Percentiles rank a stretch among this genome's conserved stretches.
Evolutionary conservation across 2,329 filamentous ascomycete genomes (phyloP).

Genomic region (Fusarium bulbicola): DNA sequence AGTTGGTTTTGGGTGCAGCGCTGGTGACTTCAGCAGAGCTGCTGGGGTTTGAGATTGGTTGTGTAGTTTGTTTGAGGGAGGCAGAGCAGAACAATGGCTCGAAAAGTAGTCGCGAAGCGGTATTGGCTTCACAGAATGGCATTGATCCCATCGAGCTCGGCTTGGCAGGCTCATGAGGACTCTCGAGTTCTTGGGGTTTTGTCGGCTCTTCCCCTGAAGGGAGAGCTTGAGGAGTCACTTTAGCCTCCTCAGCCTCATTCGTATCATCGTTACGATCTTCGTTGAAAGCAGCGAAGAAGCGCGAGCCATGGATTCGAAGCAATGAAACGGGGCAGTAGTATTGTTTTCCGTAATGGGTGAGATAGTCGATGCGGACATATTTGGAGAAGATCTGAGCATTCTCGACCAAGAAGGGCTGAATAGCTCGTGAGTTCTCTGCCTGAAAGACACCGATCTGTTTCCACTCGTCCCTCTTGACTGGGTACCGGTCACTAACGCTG

Average conservation of each 20-base stretch:
- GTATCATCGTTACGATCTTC: slow-evolving; percentile 75
- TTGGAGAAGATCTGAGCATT: slow-evolving; percentile 96
- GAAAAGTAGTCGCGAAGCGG: slow-evolving; percentile 7
- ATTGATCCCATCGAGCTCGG: not conserved
- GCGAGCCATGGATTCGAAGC: slow-evolving; percentile 91
- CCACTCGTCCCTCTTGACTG: slow-evolving; percentile 92
- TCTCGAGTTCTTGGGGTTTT: not conserved
- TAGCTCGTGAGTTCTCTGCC: slow-evolving; percentile 89
- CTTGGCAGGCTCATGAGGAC: not conserved
- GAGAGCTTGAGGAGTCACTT: slow-evolving; percentile 12
- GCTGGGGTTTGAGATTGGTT: not conserved
- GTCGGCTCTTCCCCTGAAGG: slow-evolving; percentile 4
- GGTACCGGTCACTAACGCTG: slow-evolving; percentile 93
- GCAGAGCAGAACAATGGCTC: slow-evolving; percentile 21
- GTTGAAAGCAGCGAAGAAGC: slow-evolving; percentile 94
- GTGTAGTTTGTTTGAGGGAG: slow-evolving; percentile 4
- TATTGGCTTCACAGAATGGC: slow-evolving; percentile 11
- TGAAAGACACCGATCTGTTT: slow-evolving; percentile 88
- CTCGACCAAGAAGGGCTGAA: slow-evolving; percentile 93
- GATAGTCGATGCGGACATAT: slow-evolving; percentile 89
- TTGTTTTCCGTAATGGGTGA: slow-evolving; percentile 94
- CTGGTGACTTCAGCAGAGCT: slow-evolving; percentile 5
- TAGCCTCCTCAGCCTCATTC: slow-evolving; percentile 39
- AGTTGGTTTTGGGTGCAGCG: not conserved
- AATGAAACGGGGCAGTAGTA: slow-evolving; percentile 95